These are phyloP conservation scores for Skeletonema costatum DNA, from an alignment of 108 stramenopile genomes.

Conservation along the genomic window DNA sequence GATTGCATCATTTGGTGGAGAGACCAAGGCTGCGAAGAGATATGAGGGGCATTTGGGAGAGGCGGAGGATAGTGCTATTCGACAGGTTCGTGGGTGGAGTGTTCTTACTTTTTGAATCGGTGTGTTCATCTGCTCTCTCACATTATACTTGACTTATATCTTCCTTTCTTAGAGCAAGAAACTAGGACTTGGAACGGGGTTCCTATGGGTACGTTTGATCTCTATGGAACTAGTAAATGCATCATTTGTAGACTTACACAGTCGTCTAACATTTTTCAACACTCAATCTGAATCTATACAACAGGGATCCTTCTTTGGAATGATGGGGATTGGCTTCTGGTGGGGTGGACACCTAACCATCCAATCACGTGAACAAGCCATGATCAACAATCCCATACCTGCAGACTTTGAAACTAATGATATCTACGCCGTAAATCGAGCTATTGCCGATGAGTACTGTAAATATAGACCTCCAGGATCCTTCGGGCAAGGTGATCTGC, in stretches of 20 bases:
- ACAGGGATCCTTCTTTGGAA: constrained; percentile 30
- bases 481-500: constrained; percentile 7
- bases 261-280: neutral
- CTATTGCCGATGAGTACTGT: constrained; percentile 6
- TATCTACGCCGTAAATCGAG: constrained; percentile 8
- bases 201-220: constrained; percentile 11
- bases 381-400: constrained; percentile 34
- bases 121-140: no score
- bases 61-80: constrained; percentile 35
- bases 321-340: constrained; percentile 42
- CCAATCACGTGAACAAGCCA: constrained; percentile 18
- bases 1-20: constrained; percentile 21
- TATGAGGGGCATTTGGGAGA: constrained; percentile 33
- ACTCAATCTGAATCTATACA: neutral
- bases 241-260: no score
- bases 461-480: constrained; percentile 12
- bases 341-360: constrained; percentile 33
- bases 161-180: constrained; percentile 22
- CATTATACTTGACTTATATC: neutral
- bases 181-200: constrained; percentile 26
- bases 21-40: constrained; percentile 26
- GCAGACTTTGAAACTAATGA: constrained; percentile 26
- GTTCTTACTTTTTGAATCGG: neutral
- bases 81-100: constrained; percentile 4
- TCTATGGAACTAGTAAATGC: no score